Percentiles rank a stretch among this genome's conserved stretches.
Conservation (phyloP, 306 rosid species). For the Lathyrus oleraceus region DNA sequence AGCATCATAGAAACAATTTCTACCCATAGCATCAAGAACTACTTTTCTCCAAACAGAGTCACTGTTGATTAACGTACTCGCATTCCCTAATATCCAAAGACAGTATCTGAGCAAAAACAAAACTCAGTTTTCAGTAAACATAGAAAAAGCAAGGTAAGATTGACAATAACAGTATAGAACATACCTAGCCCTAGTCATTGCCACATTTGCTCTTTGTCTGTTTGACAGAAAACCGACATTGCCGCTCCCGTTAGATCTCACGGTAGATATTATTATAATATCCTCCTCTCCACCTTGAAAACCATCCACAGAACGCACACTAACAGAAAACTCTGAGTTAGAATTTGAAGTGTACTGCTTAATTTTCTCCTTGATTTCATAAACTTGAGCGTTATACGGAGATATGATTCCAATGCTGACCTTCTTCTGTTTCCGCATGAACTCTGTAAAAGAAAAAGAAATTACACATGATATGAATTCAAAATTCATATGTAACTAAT, state of each 20-base stretch:
- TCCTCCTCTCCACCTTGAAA: constrained; percentile 75
- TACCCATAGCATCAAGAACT: constrained; percentile 45
- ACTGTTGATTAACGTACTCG: constrained; percentile 37
- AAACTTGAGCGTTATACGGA: constrained; percentile 56
- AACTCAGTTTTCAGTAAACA: not conserved
- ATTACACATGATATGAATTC: not conserved
- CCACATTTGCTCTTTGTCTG: constrained; percentile 54
- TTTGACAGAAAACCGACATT: constrained; percentile 51
- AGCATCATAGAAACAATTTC: constrained; percentile 37
- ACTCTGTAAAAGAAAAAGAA: constrained; percentile 27
- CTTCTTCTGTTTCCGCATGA: constrained; percentile 30
- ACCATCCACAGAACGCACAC: constrained; percentile 57
- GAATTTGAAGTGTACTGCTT: constrained; percentile 20
- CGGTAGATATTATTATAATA: constrained; percentile 45
- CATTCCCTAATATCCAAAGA: constrained; percentile 59
- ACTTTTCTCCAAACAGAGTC: constrained; percentile 40
- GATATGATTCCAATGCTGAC: constrained; percentile 63
- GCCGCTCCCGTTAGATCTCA: constrained; percentile 41
- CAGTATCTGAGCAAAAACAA: constrained; percentile 34
- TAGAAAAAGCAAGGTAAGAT: not conserved
- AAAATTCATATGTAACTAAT: not conserved
- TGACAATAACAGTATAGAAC: not conserved
- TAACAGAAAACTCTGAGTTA: constrained; percentile 35
- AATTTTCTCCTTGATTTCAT: constrained; percentile 48
- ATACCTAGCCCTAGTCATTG: constrained; percentile 63